These are phyloP conservation scores for Herpetospermum pedunculosum DNA, from an alignment of 306 rosid genomes.

Conservation along the genomic window DNA sequence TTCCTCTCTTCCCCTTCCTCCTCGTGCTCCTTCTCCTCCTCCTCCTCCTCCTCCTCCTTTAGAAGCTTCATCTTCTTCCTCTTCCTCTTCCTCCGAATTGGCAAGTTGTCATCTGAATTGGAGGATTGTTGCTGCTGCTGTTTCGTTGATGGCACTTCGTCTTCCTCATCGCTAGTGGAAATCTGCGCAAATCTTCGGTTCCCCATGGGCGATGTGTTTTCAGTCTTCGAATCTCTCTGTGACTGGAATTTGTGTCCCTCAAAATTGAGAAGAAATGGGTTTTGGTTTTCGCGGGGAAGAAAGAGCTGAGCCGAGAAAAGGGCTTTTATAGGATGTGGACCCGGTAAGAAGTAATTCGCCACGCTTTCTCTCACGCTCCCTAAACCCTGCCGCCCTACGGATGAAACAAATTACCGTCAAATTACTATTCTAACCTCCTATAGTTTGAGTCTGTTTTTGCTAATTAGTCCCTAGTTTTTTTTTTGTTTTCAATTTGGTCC, in stretches of 20 bases:
- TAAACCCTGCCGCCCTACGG: neutral
- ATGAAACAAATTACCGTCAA: neutral
- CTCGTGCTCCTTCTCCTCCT: conserved; percentile 19
- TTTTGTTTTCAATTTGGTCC: no score
- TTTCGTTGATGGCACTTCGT: conserved; percentile 23
- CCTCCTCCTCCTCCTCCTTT: conserved; percentile 19
- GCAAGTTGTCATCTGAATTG: conserved; percentile 13
- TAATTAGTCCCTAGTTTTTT: neutral
- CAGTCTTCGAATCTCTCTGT: neutral
- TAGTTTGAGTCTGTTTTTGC: neutral
- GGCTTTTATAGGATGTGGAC: neutral
- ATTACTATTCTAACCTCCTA: neutral
- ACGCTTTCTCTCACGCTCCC: neutral
- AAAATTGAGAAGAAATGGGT: neutral
- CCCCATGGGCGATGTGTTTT: conserved; percentile 22
- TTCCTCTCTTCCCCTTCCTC: conserved; percentile 8
- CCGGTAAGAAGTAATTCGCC: neutral
- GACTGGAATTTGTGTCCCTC: neutral
- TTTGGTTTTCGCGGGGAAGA: conserved; percentile 6
- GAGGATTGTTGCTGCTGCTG: conserved; percentile 12
- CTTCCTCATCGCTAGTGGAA: conserved; percentile 71
- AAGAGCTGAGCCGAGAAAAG: neutral
- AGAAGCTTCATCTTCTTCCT: conserved; percentile 38
- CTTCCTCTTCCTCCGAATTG: conserved; percentile 36
- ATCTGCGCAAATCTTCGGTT: conserved; percentile 64